These are phyloP conservation scores for Oryza punctata DNA, from an alignment of 176 grass and related monocot genomes.

Conservation along the genomic window DNA sequence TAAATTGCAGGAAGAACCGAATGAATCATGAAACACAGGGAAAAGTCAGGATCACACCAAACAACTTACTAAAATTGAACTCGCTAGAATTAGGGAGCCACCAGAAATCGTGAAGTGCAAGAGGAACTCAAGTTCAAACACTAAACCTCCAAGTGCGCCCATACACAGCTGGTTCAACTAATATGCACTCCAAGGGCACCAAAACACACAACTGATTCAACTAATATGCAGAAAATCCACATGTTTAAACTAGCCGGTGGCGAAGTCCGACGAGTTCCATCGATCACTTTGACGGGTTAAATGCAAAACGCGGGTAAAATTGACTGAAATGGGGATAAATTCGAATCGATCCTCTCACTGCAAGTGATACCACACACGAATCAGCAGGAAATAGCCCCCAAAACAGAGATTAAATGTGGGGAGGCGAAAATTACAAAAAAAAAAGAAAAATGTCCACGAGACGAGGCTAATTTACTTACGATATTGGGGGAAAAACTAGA, in stretches of 20 bases:
- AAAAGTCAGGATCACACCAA: neutral
- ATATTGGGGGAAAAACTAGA: conserved; percentile 11
- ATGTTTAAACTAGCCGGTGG: neutral
- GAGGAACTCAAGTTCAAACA: conserved; percentile 3
- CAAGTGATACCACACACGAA: neutral
- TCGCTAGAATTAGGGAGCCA: neutral
- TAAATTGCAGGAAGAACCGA: neutral
- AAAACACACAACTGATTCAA: conserved; percentile 2
- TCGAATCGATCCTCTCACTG: neutral
- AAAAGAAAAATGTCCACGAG: neutral
- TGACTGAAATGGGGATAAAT: neutral
- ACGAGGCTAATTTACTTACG: too few relatives aligned
- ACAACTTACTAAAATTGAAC: conserved; percentile 10
- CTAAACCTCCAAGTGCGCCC: neutral
- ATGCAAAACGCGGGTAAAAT: neutral
- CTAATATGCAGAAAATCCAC: neutral
- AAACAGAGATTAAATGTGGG: neutral
- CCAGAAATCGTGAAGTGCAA: neutral
- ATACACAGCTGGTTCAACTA: neutral
- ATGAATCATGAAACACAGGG: neutral
- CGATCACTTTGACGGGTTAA: neutral
- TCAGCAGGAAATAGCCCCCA: neutral
- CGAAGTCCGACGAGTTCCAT: neutral
- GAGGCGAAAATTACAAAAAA: neutral
- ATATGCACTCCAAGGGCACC: neutral